Percentiles rank a stretch among this genome's conserved stretches.
Evolutionary conservation across 2,329 filamentous ascomycete species (phyloP).

Genomic region (Sporothrix brasiliensis): DNA sequence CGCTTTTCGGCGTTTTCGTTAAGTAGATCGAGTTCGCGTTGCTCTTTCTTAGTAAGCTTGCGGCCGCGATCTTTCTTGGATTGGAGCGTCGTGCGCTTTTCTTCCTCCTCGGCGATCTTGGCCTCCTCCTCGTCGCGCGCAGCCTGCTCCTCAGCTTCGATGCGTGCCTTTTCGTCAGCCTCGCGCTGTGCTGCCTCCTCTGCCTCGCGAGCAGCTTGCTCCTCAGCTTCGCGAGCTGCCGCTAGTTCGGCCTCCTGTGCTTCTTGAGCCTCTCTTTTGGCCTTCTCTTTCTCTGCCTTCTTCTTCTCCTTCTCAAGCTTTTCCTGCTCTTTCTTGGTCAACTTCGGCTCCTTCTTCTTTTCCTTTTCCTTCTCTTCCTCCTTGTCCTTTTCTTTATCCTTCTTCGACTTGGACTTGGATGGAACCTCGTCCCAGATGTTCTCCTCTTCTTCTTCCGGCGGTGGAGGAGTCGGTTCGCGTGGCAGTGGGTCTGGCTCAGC

Average conservation of each 20-base stretch:
- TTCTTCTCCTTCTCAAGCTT: slow-evolving; percentile 52
- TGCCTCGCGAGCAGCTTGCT: slow-evolving; percentile 45
- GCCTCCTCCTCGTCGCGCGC: slow-evolving; percentile 43
- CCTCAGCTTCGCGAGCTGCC: slow-evolving; percentile 38
- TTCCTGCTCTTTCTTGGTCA: slow-evolving; percentile 55
- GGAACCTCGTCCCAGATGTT: slow-evolving; percentile 45
- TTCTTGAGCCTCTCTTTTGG: slow-evolving; percentile 46
- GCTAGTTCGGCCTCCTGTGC: slow-evolving; percentile 40
- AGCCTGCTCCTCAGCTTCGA: slow-evolving; percentile 38
- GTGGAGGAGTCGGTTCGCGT: slow-evolving; percentile 52
- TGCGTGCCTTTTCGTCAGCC: slow-evolving; percentile 44
- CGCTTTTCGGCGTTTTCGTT: slow-evolving; percentile 42
- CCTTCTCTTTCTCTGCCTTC: slow-evolving; percentile 49
- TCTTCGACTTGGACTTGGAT: slow-evolving; percentile 48
- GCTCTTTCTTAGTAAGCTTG: slow-evolving; percentile 41
- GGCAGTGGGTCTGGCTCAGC: slow-evolving; percentile 50
- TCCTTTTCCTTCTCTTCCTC: slow-evolving; percentile 40
- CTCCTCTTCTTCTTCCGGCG: slow-evolving; percentile 48
- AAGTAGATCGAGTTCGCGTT: slow-evolving; percentile 44
- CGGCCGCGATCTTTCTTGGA: slow-evolving; percentile 40
- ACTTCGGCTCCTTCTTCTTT: slow-evolving; percentile 49
- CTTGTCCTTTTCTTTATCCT: slow-evolving; percentile 47
- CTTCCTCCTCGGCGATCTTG: slow-evolving; percentile 46
- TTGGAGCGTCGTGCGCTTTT: slow-evolving; percentile 42
- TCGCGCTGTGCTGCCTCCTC: slow-evolving; percentile 47